Evolutionary conservation across 23 red algal genomes (phyloP).

Genomic region (Agarophyton chilense): DNA sequence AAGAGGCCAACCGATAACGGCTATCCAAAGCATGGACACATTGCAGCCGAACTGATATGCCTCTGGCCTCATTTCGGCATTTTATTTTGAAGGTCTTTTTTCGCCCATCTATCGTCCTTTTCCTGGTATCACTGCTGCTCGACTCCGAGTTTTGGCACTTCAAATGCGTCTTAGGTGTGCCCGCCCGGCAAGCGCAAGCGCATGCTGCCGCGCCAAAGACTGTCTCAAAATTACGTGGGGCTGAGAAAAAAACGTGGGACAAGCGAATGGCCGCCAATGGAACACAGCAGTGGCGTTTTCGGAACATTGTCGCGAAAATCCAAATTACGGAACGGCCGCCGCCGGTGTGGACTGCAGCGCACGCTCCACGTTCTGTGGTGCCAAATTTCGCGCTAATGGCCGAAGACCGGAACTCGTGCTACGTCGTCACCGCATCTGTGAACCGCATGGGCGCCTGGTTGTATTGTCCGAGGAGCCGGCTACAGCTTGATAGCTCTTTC

Average conservation of each 20-base stretch:
- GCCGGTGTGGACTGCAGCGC: background rate
- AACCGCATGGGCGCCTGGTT: background rate
- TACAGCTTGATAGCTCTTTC: background rate
- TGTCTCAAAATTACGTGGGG: background rate
- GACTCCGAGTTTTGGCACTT: too few species aligned
- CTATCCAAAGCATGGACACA: too few species aligned
- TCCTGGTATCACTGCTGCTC: too few species aligned
- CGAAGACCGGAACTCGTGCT: background rate
- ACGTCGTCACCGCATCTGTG: background rate
- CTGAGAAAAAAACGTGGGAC: constrained; percentile 1
- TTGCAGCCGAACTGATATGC: too few species aligned
- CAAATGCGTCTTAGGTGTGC: too few species aligned
- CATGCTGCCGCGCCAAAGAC: too few species aligned
- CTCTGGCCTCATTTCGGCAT: too few species aligned
- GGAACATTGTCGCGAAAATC: background rate
- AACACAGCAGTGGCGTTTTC: background rate
- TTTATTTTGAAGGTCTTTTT: too few species aligned
- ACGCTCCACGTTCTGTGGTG: constrained; percentile 11
- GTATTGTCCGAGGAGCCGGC: constrained; percentile 25
- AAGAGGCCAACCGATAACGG: too few species aligned
- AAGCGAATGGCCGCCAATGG: background rate
- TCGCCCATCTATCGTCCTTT: too few species aligned
- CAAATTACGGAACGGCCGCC: constrained; percentile 1
- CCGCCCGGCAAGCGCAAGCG: too few species aligned
- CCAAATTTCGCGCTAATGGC: background rate